These are phyloP conservation scores for Mycena vitilis DNA, from an alignment of 768 basidiomycete genomes.

Conservation along the genomic window DNA sequence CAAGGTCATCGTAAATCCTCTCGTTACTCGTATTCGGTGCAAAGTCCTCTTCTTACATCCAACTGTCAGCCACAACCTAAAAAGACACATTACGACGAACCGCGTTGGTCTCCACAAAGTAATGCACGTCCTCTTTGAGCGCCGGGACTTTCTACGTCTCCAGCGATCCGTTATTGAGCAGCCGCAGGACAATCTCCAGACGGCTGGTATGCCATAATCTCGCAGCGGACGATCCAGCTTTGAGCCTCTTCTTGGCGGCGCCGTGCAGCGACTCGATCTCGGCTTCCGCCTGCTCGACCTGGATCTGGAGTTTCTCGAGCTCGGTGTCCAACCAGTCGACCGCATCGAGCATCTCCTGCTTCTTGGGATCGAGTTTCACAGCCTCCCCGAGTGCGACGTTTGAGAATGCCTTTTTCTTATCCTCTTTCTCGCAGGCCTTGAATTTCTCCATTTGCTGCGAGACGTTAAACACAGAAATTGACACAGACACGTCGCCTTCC, in stretches of 20 bases:
- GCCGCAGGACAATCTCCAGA: too few relatives aligned
- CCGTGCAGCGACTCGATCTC: slow-evolving; percentile 91
- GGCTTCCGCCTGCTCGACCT: slow-evolving; percentile 96
- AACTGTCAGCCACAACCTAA: background rate
- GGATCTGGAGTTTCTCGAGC: slow-evolving; percentile 92
- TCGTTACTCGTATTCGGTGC: slow-evolving; percentile 97
- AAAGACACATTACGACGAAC: slow-evolving; percentile 63
- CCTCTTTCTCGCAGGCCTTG: slow-evolving; percentile 99
- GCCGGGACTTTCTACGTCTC: slow-evolving; percentile 81
- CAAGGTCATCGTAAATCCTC: slow-evolving; percentile 97
- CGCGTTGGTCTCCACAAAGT: slow-evolving; percentile 96
- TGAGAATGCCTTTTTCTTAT: slow-evolving; percentile 99
- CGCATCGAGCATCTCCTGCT: slow-evolving; percentile 94
- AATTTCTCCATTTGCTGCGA: slow-evolving; percentile 99
- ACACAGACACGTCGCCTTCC: slow-evolving; percentile 60
- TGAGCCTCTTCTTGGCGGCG: slow-evolving; percentile 86
- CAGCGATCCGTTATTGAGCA: slow-evolving; percentile 94
- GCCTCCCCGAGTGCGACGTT: slow-evolving; percentile 97
- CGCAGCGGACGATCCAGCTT: slow-evolving; percentile 66
- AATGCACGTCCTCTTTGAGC: slow-evolving; percentile 94
- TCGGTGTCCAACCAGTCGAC: slow-evolving; percentile 87
- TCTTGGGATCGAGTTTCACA: slow-evolving; percentile 94
- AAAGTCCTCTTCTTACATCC: slow-evolving; percentile 91
- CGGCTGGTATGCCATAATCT: slow-evolving; percentile 91
- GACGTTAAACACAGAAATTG: background rate